These are phyloP conservation scores for Aspergillus candidus DNA, from an alignment of 2,329 filamentous ascomycete species.

Conservation along the genomic window DNA sequence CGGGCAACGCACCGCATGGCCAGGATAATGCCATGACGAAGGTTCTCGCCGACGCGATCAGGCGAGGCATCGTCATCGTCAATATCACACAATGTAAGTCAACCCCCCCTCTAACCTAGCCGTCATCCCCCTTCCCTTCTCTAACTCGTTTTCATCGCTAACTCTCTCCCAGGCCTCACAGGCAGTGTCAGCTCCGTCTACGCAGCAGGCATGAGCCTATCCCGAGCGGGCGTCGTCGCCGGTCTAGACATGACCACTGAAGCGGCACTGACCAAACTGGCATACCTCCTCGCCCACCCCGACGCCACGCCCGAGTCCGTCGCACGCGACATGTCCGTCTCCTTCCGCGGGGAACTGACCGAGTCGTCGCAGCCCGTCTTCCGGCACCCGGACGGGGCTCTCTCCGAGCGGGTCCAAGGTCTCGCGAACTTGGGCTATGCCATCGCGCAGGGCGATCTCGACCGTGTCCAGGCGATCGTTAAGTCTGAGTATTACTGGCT, in stretches of 20 bases:
- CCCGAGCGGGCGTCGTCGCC: conserved; percentile 78
- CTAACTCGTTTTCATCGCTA: conserved; percentile 19
- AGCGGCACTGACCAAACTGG: conserved; percentile 83
- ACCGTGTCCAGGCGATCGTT: conserved; percentile 61
- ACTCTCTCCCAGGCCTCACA: conserved; percentile 41
- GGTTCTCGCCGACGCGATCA: conserved; percentile 69
- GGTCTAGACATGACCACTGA: conserved; percentile 86
- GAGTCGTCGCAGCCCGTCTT: conserved; percentile 68
- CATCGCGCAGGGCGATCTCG: conserved; percentile 64
- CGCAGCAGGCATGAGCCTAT: conserved; percentile 69
- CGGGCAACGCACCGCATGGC: conserved; percentile 82
- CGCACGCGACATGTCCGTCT: conserved; percentile 63
- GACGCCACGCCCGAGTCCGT: conserved; percentile 61
- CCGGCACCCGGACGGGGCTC: conserved; percentile 60
- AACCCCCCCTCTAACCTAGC: conserved; percentile 31
- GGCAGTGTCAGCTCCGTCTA: conserved; percentile 74
- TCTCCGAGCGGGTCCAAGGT: conserved; percentile 55
- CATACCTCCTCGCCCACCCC: conserved; percentile 70
- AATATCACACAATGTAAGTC: conserved; percentile 82
- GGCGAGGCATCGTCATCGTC: conserved; percentile 76
- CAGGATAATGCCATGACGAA: conserved; percentile 71
- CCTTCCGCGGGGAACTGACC: conserved; percentile 79
- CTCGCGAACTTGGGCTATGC: conserved; percentile 75
- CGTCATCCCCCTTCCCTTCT: conserved; percentile 8
- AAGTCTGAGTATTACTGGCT: conserved; percentile 60